These are phyloP conservation scores for Sclerotinia nivalis DNA, from an alignment of 2,329 filamentous ascomycete genomes.

Conservation along the genomic window DNA sequence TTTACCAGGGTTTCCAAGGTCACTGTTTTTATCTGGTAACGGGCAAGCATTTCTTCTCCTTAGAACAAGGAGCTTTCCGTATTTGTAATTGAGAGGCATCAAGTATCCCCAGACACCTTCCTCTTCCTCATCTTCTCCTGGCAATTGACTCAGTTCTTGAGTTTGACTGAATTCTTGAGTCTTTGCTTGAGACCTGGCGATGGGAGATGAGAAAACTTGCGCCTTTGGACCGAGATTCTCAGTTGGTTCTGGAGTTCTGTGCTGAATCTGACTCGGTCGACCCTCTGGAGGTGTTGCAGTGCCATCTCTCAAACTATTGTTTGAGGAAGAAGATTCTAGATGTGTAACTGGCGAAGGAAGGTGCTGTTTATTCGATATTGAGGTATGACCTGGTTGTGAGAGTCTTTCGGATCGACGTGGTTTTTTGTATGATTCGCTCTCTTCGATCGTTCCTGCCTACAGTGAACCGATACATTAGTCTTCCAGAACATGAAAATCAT, in stretches of 20 bases:
- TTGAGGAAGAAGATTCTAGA: conserved; percentile 62
- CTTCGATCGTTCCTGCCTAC: conserved; percentile 35
- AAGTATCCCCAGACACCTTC: conserved; percentile 92
- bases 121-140: conserved; percentile 76
- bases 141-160: conserved; percentile 59
- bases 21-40: conserved; percentile 50
- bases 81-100: conserved; percentile 72
- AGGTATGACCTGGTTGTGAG: conserved; percentile 56
- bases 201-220: conserved; percentile 45
- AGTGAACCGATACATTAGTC: conserved; percentile 29
- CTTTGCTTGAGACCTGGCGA: conserved; percentile 2
- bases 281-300: conserved; percentile 70
- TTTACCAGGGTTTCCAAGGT: conserved; percentile 48
- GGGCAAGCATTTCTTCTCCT: conserved; percentile 73
- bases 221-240: conserved; percentile 20
- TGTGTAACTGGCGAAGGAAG: conserved; percentile 81
- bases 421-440: conserved; percentile 63
- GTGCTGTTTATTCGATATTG: conserved; percentile 63
- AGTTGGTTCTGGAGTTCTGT: conserved; percentile 44
- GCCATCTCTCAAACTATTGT: conserved; percentile 61
- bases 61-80: conserved; percentile 71
- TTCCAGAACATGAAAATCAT: neutral
- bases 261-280: conserved; percentile 54
- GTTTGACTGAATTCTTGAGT: conserved; percentile 60
- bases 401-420: conserved; percentile 76